phyloP scores from a whole-genome alignment of 768 basidiomycete genomes.

The Trametes cubensis region DNA sequence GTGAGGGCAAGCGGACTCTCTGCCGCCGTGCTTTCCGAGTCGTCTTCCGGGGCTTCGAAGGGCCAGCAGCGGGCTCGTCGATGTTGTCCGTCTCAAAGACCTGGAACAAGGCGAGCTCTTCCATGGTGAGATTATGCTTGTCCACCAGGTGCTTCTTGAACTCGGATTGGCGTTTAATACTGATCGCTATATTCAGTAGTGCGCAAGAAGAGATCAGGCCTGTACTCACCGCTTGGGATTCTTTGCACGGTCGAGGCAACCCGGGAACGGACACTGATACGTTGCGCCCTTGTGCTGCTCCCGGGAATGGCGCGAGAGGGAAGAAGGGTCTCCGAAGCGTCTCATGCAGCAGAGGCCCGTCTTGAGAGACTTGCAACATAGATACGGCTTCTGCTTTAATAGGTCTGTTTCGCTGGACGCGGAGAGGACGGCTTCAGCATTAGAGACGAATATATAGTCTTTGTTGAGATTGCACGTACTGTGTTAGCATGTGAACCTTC shows the following conservation, averaged over 20 bases:
- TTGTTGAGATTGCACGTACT: conserved; percentile 48
- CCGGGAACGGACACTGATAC: conserved; percentile 42
- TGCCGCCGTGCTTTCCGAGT: not conserved
- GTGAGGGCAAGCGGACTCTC: not conserved
- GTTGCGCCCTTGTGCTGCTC: conserved; percentile 15
- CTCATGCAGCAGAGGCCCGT: not conserved
- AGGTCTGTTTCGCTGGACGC: not conserved
- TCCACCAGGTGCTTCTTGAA: not conserved
- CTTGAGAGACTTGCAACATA: conserved; percentile 37
- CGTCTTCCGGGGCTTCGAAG: not conserved
- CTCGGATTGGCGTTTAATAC: conserved; percentile 62
- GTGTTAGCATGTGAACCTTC: conserved; percentile 64
- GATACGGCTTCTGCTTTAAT: conserved; percentile 45
- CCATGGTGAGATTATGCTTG: not conserved
- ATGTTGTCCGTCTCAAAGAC: not conserved
- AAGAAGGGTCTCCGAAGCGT: conserved; percentile 20
- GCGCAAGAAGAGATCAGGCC: not conserved
- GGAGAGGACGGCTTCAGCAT: too few species aligned
- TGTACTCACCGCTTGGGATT: not conserved
- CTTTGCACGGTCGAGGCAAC: conserved; percentile 46
- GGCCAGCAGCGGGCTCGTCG: not conserved
- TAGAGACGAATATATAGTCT: too few species aligned
- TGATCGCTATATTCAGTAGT: conserved; percentile 30
- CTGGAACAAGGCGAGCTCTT: not conserved
- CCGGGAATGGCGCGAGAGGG: conserved; percentile 16